Evolutionary conservation across 495 filamentous ascomycete genomes (phyloP).

Genomic region (Neurospora discreta): DNA sequence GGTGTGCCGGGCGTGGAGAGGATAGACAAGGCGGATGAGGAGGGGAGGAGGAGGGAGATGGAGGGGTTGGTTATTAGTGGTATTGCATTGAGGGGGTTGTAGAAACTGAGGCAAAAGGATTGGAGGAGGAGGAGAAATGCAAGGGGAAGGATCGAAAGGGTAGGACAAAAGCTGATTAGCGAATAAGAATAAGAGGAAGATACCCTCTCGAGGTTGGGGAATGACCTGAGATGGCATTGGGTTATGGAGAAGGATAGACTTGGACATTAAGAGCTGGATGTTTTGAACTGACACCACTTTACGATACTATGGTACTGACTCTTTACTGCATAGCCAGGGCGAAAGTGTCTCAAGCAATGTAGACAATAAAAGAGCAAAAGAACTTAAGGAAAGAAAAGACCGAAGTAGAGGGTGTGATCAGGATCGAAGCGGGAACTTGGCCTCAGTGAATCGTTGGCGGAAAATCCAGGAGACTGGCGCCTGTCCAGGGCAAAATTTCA

Average conservation of each 20-base stretch:
- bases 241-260: background rate
- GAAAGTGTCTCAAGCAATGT: no score
- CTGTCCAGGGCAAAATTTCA: no score
- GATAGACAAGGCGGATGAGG: constrained; percentile 17
- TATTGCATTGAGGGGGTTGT: constrained; percentile 62
- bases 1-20: constrained; percentile 31
- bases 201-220: background rate
- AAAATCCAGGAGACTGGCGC: no score
- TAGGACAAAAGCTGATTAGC: no score
- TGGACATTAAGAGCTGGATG: background rate
- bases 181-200: background rate
- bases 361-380: no score
- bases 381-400: no score
- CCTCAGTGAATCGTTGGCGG: no score
- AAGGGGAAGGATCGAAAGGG: background rate
- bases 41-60: constrained; percentile 35
- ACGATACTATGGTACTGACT: no score
- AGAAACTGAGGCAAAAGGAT: background rate
- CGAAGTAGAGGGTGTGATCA: no score
- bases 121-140: background rate
- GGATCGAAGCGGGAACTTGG: no score
- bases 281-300: background rate
- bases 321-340: no score
- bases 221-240: background rate
- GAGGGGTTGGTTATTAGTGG: constrained; percentile 54